Evolutionary conservation across 306 rosid species (phyloP).

Genomic region (Hippophae gyantsensis): DNA sequence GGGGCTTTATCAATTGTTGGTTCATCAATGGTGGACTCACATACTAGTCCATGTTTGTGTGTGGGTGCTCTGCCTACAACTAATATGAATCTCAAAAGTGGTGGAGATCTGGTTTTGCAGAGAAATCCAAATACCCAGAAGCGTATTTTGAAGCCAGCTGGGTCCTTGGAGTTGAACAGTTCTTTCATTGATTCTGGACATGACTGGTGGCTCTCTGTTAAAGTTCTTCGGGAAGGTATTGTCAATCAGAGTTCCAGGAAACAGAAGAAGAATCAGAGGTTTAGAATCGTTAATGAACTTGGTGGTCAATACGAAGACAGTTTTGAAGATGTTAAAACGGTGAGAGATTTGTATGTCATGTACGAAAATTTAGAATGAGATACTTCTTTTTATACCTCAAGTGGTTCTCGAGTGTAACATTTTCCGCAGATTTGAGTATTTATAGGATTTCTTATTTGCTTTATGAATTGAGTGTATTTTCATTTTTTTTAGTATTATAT

Average conservation of each 20-base stretch:
- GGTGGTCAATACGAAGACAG: conserved; percentile 84
- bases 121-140: conserved; percentile 16
- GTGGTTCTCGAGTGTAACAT: too few relatives aligned
- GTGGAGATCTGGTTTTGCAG: conserved; percentile 44
- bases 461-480: too few relatives aligned
- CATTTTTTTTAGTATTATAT: too few relatives aligned
- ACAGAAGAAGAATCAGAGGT: conserved; percentile 45
- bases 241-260: conserved; percentile 41
- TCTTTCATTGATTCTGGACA: conserved; percentile 53
- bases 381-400: too few relatives aligned
- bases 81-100: conserved; percentile 47
- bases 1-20: conserved; percentile 54
- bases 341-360: conserved; percentile 18
- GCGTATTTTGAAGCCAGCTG: conserved; percentile 27
- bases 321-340: conserved; percentile 81
- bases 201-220: conserved; percentile 45
- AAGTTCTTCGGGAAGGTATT: conserved; percentile 17
- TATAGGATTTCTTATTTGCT: too few relatives aligned
- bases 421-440: too few relatives aligned
- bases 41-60: conserved; percentile 73
- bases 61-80: conserved; percentile 64
- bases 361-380: background rate
- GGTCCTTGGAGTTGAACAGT: conserved; percentile 42
- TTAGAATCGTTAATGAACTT: conserved; percentile 48
- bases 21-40: conserved; percentile 34